These are phyloP conservation scores for Cercospora zeina DNA, from an alignment of 2,329 filamentous ascomycete genomes.

Conservation along the genomic window DNA sequence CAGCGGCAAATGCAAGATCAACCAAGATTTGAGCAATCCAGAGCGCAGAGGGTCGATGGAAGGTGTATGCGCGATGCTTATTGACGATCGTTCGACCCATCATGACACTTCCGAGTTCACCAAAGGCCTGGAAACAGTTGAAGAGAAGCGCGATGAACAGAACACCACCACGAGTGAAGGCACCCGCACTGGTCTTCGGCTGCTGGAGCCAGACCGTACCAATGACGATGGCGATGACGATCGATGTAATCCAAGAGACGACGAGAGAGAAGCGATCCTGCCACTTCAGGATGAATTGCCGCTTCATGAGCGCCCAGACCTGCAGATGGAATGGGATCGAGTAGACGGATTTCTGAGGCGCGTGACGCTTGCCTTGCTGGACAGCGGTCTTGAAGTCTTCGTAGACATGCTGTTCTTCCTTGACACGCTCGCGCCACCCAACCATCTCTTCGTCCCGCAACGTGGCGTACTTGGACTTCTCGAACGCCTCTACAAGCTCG, in stretches of 20 bases:
- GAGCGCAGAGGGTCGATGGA: conserved; percentile 76
- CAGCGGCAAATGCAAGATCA: conserved; percentile 67
- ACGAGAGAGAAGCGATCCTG: conserved; percentile 78
- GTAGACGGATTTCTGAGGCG: conserved; percentile 73
- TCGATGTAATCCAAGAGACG: conserved; percentile 69
- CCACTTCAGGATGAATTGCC: conserved; percentile 82
- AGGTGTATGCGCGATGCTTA: conserved; percentile 80
- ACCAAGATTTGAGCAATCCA: conserved; percentile 83
- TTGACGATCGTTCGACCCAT: conserved; percentile 73
- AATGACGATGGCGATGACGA: conserved; percentile 74
- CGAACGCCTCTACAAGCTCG: conserved; percentile 68
- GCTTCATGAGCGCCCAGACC: conserved; percentile 78
- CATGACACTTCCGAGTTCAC: conserved; percentile 75
- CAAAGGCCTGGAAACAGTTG: conserved; percentile 84
- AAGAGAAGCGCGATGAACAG: conserved; percentile 79
- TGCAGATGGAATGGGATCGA: conserved; percentile 80
- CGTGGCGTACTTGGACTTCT: conserved; percentile 60
- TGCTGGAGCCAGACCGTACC: conserved; percentile 78
- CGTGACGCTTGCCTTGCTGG: conserved; percentile 73
- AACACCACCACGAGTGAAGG: conserved; percentile 78
- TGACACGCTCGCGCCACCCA: conserved; percentile 64
- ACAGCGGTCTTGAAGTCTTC: conserved; percentile 77
- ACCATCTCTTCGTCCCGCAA: conserved; percentile 65
- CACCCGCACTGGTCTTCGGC: conserved; percentile 62
- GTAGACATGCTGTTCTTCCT: conserved; percentile 65